phyloP scores from a whole-genome alignment of 768 basidiomycete genomes.

The Tulasnella sp. region DNA sequence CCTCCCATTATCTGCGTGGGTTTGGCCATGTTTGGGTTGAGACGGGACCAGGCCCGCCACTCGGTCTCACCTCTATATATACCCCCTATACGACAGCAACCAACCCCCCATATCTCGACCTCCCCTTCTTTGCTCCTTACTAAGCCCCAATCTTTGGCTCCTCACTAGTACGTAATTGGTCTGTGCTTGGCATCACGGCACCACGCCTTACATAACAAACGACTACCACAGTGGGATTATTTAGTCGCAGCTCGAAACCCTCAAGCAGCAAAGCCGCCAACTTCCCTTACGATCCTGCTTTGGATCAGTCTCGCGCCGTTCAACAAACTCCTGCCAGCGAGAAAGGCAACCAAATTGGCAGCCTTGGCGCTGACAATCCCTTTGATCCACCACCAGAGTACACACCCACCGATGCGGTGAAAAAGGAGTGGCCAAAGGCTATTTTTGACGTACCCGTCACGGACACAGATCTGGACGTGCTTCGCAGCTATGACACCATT shows the following conservation, averaged over 20 bases:
- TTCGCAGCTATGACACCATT: constrained; percentile 54
- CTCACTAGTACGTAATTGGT: neutral
- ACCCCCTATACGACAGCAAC: neutral
- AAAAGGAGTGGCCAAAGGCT: neutral
- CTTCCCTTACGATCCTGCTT: neutral
- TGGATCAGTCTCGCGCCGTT: neutral
- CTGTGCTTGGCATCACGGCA: neutral
- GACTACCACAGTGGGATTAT: neutral
- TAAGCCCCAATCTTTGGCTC: neutral
- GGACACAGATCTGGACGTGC: neutral
- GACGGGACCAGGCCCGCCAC: neutral
- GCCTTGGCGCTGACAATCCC: neutral
- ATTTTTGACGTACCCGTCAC: neutral
- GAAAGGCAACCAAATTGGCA: neutral
- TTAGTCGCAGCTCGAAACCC: neutral
- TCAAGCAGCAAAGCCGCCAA: constrained; percentile 1
- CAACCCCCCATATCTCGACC: neutral
- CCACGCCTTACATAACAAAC: neutral
- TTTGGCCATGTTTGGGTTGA: neutral
- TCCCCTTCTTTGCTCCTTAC: neutral
- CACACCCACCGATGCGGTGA: neutral
- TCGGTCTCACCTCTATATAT: neutral
- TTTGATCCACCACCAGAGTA: constrained; percentile 2
- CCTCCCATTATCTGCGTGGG: constrained; percentile 10
- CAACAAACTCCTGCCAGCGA: neutral